Evolutionary conservation across 352 stramenopile species (phyloP).

Genomic region (Globisporangium abappressorium): DNA sequence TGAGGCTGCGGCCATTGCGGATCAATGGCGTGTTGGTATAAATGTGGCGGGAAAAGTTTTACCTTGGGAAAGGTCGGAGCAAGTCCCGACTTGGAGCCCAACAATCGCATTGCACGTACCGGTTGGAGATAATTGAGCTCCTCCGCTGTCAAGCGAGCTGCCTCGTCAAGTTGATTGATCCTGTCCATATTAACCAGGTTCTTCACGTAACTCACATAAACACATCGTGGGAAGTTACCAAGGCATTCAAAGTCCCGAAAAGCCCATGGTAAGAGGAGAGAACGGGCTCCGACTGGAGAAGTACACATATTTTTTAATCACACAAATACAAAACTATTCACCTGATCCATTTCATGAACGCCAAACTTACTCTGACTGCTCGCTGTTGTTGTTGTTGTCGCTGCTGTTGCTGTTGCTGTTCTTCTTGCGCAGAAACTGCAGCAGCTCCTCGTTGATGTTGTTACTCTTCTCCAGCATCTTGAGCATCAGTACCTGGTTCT

Average conservation of each 20-base stretch:
- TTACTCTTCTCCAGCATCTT: conserved; percentile 3
- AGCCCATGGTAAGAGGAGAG: background rate
- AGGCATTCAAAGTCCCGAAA: background rate
- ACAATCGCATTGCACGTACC: too few species aligned
- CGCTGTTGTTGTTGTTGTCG: background rate
- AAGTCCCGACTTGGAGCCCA: too few species aligned
- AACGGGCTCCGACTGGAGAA: background rate
- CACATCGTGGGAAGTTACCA: too few species aligned
- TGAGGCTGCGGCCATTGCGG: too few species aligned
- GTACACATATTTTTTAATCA: background rate
- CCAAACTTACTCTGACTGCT: conserved; percentile 12
- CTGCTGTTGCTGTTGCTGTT: background rate
- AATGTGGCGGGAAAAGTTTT: too few species aligned
- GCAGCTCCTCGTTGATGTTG: conserved; percentile 5
- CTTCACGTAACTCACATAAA: too few species aligned
- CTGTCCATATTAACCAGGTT: too few species aligned
- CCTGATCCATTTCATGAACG: background rate
- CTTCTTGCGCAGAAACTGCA: background rate
- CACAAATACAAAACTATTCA: background rate
- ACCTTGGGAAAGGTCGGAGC: too few species aligned
- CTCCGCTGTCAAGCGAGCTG: too few species aligned
- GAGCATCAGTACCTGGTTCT: conserved; percentile 4
- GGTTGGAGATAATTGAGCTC: too few species aligned
- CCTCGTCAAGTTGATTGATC: too few species aligned
- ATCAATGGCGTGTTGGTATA: too few species aligned